Evolutionary conservation across 2,329 filamentous ascomycete genomes (phyloP).

Genomic region (Colletotrichum tamarilloi): DNA sequence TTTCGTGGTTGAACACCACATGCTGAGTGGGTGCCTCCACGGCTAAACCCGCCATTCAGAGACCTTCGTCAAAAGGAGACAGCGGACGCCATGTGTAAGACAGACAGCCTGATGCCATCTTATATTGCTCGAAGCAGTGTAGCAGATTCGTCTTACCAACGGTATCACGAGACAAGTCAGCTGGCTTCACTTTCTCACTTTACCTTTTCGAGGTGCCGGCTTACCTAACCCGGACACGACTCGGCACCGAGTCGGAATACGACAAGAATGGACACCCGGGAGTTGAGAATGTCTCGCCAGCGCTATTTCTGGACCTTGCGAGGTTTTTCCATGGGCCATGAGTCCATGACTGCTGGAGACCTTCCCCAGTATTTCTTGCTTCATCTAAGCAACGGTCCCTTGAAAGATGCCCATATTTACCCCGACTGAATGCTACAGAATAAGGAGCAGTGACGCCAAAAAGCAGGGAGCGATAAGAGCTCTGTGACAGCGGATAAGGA

Average conservation of each 20-base stretch:
- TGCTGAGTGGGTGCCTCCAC: not conserved
- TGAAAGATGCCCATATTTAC: slow-evolving; percentile 11
- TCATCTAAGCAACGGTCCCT: slow-evolving; percentile 27
- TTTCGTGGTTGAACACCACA: not conserved
- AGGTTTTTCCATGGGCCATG: not conserved
- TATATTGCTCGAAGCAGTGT: not conserved
- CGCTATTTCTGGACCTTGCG: slow-evolving; percentile 15
- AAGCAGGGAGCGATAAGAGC: slow-evolving; percentile 2
- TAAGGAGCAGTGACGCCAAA: slow-evolving; percentile 12
- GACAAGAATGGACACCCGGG: not conserved
- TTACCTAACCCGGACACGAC: slow-evolving; percentile 15
- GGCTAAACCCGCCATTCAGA: slow-evolving; percentile 7
- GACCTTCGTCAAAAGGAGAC: slow-evolving; percentile 8
- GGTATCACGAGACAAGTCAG: slow-evolving; percentile 18
- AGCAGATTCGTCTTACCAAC: not conserved
- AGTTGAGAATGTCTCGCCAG: not conserved
- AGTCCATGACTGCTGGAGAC: slow-evolving; percentile 12
- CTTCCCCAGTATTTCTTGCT: slow-evolving; percentile 27
- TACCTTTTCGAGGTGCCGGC: not conserved
- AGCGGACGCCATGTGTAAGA: slow-evolving; percentile 10
- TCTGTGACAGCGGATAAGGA: slow-evolving; percentile 5
- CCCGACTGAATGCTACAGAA: slow-evolving; percentile 15
- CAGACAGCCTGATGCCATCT: not conserved
- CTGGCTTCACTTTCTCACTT: slow-evolving; percentile 1
- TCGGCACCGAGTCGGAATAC: slow-evolving; percentile 12